phyloP scores from a whole-genome alignment of 768 basidiomycete genomes.

The Serendipita sp. region DNA sequence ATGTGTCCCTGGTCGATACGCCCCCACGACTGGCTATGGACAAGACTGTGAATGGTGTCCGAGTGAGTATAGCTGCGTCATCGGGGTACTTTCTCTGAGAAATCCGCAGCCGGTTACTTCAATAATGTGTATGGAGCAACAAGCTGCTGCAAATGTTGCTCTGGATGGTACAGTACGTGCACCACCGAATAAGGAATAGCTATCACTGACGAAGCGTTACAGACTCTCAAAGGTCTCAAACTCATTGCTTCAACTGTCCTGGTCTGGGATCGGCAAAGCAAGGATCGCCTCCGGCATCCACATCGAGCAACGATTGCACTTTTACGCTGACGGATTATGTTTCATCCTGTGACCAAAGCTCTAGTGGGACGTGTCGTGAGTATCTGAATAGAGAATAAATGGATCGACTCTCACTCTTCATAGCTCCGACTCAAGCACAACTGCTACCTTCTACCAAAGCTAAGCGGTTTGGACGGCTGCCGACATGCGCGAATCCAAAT shows the following conservation, averaged over 20 bases:
- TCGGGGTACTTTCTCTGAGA: not conserved
- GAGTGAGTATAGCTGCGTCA: not conserved
- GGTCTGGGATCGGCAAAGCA: not conserved
- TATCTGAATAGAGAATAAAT: not conserved
- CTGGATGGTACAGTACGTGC: not conserved
- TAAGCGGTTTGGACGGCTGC: not conserved
- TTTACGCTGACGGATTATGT: not conserved
- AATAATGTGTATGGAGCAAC: conserved; percentile 4
- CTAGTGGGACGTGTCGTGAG: not conserved
- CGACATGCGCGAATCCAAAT: not conserved
- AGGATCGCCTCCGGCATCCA: not conserved
- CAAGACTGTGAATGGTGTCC: conserved; percentile 4
- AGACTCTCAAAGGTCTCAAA: not conserved
- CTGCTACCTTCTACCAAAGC: not conserved
- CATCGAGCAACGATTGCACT: not conserved
- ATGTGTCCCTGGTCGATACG: not conserved
- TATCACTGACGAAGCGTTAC: not conserved
- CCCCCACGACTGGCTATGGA: not conserved
- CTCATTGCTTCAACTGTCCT: conserved; percentile 4
- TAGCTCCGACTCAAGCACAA: not conserved
- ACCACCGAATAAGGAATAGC: not conserved
- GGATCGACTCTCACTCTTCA: not conserved
- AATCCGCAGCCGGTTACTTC: not conserved
- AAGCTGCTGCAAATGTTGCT: conserved; percentile 2
- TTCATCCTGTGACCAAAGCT: not conserved